phyloP scores from a whole-genome alignment of 2,329 filamentous ascomycete genomes.

The Sclerotinia borealis region DNA sequence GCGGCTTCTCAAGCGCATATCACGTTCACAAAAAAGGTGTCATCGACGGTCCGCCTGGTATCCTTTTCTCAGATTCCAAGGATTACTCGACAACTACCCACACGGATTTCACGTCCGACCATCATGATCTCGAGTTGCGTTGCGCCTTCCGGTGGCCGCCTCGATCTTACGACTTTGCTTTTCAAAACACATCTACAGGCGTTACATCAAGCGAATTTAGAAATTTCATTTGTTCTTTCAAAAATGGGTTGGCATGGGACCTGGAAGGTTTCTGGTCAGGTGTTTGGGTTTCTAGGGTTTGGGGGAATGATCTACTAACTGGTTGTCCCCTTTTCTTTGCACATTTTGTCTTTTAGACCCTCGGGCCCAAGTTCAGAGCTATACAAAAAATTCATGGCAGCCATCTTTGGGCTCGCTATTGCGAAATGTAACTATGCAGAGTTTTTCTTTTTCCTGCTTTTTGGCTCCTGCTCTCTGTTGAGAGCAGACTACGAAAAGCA shows the following conservation, averaged over 20 bases:
- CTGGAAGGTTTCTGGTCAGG: conserved; percentile 33
- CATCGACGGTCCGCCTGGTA: conserved; percentile 17
- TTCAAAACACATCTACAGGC: conserved; percentile 22
- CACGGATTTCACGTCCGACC: conserved; percentile 19
- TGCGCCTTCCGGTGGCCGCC: conserved; percentile 32
- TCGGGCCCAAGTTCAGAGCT: conserved; percentile 18
- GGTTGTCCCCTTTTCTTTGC: conserved; percentile 26
- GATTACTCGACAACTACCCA: conserved; percentile 27
- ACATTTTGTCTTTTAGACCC: conserved; percentile 29
- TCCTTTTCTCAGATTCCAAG: conserved; percentile 19
- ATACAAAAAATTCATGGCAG: conserved; percentile 27
- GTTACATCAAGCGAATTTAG: conserved; percentile 31
- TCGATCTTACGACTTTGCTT: conserved; percentile 34
- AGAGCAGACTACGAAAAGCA: conserved; percentile 18
- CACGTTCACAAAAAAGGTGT: conserved; percentile 25
- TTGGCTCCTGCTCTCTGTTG: conserved; percentile 12
- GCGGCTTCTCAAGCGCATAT: conserved; percentile 27
- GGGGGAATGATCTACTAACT: conserved; percentile 31
- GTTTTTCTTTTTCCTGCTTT: conserved; percentile 27
- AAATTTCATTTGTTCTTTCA: conserved; percentile 31
- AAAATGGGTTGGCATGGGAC: conserved; percentile 33
- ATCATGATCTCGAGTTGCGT: conserved; percentile 34
- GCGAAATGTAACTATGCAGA: conserved; percentile 34
- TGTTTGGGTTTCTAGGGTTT: conserved; percentile 30
- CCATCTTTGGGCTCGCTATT: conserved; percentile 27